These are phyloP conservation scores for Ganoderma sinense DNA, from an alignment of 1,284 basidiomycete species.

Conservation along the genomic window DNA sequence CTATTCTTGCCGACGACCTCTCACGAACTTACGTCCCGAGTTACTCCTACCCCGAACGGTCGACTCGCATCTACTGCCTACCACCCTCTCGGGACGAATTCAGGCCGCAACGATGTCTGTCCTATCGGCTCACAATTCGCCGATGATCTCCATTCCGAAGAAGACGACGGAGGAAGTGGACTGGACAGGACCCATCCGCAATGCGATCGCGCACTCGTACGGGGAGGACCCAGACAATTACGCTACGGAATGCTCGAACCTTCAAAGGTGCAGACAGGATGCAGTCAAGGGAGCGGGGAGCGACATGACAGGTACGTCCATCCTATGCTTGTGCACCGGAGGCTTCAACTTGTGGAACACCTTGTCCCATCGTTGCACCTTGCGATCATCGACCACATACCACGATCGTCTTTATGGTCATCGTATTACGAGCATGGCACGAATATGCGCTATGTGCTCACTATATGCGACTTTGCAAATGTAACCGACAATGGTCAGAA, in stretches of 20 bases:
- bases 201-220: constrained; percentile 90
- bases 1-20: background rate
- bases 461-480: too few species aligned
- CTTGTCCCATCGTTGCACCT: too few species aligned
- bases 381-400: too few species aligned
- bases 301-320: constrained; percentile 82
- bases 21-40: background rate
- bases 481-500: too few species aligned
- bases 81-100: background rate
- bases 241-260: constrained; percentile 80
- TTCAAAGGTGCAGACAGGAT: constrained; percentile 94
- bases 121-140: constrained; percentile 75
- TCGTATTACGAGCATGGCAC: too few species aligned
- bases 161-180: constrained; percentile 89
- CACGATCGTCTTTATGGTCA: too few species aligned
- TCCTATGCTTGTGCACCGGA: background rate
- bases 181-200: constrained; percentile 89
- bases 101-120: constrained; percentile 22
- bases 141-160: constrained; percentile 84
- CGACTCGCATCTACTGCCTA: background rate
- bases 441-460: too few species aligned
- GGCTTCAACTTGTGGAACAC: too few species aligned
- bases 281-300: constrained; percentile 95
- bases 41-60: background rate
- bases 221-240: constrained; percentile 94